Conservation (phyloP, 768 basidiomycete genomes). For the Cantharellus cinnabarinus region DNA sequence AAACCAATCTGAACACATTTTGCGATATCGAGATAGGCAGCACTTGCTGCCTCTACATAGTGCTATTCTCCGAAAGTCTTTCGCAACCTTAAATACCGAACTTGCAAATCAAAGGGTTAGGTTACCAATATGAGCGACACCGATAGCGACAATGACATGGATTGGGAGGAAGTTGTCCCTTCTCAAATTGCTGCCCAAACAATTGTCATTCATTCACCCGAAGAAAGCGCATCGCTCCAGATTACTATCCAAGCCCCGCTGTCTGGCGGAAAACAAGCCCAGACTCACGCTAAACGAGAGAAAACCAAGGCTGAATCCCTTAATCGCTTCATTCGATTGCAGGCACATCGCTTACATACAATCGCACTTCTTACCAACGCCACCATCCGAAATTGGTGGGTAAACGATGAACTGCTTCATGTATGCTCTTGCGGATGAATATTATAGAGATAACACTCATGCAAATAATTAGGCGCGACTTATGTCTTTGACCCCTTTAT, state of each 20-base stretch:
- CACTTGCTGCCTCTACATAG: too few relatives aligned
- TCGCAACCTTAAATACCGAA: too few relatives aligned
- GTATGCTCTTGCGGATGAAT: constrained; percentile 20
- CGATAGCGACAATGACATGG: not conserved
- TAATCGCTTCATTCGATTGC: constrained; percentile 54
- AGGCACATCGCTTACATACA: constrained; percentile 81
- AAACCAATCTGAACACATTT: too few relatives aligned
- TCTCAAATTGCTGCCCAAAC: not conserved
- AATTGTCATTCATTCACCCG: not conserved
- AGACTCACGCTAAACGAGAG: not conserved
- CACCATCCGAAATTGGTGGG: constrained; percentile 55
- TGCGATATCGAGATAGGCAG: too few relatives aligned
- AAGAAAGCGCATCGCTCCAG: not conserved
- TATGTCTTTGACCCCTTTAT: constrained; percentile 64
- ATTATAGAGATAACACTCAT: not conserved
- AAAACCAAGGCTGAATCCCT: constrained; percentile 28
- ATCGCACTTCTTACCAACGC: constrained; percentile 61
- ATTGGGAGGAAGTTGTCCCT: not conserved
- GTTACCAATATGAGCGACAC: not conserved
- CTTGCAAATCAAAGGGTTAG: too few relatives aligned
- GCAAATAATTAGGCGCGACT: constrained; percentile 51
- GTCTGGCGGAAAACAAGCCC: not conserved
- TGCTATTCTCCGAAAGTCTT: too few relatives aligned
- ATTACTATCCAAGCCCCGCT: not conserved
- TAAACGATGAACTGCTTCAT: constrained; percentile 66